Percentiles rank a stretch among this genome's conserved stretches.
These are phyloP conservation scores for Paramecium tetraurelia DNA, from an alignment of 73 alveolate species.

Conservation along the genomic window DNA sequence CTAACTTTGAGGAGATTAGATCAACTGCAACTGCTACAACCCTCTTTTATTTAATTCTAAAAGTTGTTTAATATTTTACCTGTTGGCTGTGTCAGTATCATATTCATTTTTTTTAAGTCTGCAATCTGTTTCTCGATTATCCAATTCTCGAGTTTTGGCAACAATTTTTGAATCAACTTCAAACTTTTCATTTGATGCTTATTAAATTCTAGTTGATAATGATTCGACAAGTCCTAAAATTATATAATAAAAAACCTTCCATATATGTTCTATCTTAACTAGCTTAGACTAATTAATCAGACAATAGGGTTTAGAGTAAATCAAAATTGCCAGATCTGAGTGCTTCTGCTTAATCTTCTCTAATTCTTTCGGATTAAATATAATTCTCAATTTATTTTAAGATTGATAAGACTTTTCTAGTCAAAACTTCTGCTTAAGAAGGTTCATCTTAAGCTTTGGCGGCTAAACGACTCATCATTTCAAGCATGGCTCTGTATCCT, in stretches of 20 bases:
- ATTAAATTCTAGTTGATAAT: neutral
- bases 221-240: neutral
- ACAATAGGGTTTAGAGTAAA: neutral
- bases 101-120: slow-evolving; percentile 28
- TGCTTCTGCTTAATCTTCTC: slow-evolving; percentile 42
- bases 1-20: slow-evolving; percentile 40
- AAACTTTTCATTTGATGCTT: slow-evolving; percentile 26
- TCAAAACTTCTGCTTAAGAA: slow-evolving; percentile 5
- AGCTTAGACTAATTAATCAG: slow-evolving; percentile 41
- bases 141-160: neutral
- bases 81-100: neutral
- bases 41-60: slow-evolving; percentile 5
- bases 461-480: slow-evolving; percentile 26
- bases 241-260: neutral
- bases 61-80: neutral
- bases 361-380: slow-evolving; percentile 40
- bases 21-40: slow-evolving; percentile 41
- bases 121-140: slow-evolving; percentile 35
- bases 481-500: slow-evolving; percentile 28
- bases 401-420: slow-evolving; percentile 20
- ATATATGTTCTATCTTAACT: slow-evolving; percentile 22
- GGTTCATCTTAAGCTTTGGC: slow-evolving; percentile 39
- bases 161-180: slow-evolving; percentile 11
- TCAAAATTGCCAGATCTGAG: neutral
- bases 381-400: slow-evolving; percentile 16